Conservation (phyloP, 2,329 filamentous ascomycete species). For the Dactylellina cionopaga region DNA sequence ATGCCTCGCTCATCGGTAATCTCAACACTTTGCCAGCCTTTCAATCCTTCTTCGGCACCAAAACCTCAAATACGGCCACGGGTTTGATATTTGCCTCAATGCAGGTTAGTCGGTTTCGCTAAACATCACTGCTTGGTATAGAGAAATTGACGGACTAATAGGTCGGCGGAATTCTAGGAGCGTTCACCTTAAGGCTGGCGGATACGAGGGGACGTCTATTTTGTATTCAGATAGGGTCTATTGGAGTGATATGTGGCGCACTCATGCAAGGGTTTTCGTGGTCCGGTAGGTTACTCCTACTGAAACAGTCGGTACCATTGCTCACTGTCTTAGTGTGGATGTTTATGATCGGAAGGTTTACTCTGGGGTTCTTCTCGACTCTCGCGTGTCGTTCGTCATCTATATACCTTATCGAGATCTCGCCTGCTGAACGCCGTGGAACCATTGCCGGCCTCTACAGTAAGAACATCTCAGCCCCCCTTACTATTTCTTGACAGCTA, state of each 20-base stretch:
- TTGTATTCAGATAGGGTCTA: constrained; percentile 68
- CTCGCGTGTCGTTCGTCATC: constrained; percentile 71
- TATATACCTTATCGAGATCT: constrained; percentile 71
- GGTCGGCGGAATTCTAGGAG: constrained; percentile 65
- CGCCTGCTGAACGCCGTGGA: constrained; percentile 72
- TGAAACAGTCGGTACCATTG: neutral
- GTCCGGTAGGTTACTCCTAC: neutral
- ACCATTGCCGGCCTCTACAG: constrained; percentile 69
- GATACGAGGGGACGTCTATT: constrained; percentile 67
- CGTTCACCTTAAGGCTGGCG: constrained; percentile 66
- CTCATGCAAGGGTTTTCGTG: constrained; percentile 62
- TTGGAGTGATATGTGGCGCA: constrained; percentile 67
- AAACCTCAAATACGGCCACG: constrained; percentile 63
- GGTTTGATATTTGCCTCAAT: constrained; percentile 61
- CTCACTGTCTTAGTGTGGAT: constrained; percentile 55
- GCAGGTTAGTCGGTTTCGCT: constrained; percentile 26
- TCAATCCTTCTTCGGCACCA: constrained; percentile 64
- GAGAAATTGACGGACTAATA: constrained; percentile 16
- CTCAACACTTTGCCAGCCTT: constrained; percentile 68
- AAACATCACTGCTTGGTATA: neutral
- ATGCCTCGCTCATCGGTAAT: constrained; percentile 67
- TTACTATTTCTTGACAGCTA: neutral
- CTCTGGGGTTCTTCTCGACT: constrained; percentile 69
- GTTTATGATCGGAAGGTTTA: constrained; percentile 69
- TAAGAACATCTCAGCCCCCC: neutral